Conservation (phyloP, 2,329 filamentous ascomycete species). For the Fusarium secorum region DNA sequence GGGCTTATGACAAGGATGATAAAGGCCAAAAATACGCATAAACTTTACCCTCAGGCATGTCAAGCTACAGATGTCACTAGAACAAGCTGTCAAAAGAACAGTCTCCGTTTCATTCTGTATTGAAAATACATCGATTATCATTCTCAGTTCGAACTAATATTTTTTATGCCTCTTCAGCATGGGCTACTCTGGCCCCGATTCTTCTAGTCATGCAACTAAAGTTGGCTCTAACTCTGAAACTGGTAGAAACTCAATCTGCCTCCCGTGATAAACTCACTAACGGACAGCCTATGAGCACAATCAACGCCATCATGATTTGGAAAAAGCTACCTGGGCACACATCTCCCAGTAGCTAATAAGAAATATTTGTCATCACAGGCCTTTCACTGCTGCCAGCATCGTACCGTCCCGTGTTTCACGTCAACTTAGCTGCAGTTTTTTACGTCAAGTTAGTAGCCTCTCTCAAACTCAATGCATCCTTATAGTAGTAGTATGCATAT, state of each 20-base stretch:
- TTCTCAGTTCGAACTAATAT: not conserved
- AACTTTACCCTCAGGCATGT: not conserved
- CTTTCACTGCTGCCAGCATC: not conserved
- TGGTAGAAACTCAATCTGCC: constrained; percentile 23
- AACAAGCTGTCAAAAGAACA: no score
- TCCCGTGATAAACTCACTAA: not conserved
- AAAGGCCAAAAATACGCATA: not conserved
- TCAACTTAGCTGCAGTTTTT: not conserved
- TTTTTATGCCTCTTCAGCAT: not conserved
- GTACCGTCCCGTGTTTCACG: constrained; percentile 7
- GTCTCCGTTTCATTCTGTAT: not conserved
- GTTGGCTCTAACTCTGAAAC: constrained; percentile 18
- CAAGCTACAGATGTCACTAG: not conserved
- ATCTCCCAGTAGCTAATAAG: not conserved
- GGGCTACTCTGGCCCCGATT: not conserved
- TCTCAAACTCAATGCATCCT: constrained; percentile 9
- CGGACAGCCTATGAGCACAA: not conserved
- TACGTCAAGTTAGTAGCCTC: constrained; percentile 1
- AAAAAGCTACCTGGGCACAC: not conserved
- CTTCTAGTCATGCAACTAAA: constrained; percentile 5
- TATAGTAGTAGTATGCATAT: not conserved
- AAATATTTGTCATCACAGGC: not conserved
- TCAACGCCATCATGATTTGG: not conserved
- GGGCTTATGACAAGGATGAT: not conserved
- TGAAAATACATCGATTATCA: not conserved